Evolutionary conservation across 2,329 filamentous ascomycete species (phyloP).

Genomic region (Fusarium hainanense): DNA sequence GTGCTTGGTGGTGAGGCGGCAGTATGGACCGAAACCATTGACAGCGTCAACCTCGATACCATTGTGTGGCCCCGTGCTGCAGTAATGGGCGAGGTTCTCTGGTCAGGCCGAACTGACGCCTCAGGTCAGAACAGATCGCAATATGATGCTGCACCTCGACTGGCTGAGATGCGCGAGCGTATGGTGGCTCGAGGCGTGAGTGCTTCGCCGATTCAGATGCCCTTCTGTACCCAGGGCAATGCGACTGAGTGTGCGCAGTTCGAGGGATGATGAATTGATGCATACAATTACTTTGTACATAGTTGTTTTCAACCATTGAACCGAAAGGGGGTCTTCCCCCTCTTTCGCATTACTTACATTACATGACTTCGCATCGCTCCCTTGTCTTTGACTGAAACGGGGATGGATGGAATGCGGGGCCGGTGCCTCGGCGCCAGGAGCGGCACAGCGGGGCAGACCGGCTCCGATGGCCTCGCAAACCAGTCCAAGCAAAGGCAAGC

Average conservation of each 20-base stretch:
- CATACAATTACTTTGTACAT: slow-evolving; percentile 3
- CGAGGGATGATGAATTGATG: slow-evolving; percentile 8
- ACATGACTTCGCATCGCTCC: not conserved
- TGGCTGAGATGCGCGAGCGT: slow-evolving; percentile 81
- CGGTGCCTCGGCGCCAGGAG: slow-evolving; percentile 10
- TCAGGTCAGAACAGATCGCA: slow-evolving; percentile 76
- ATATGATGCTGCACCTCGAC: slow-evolving; percentile 73
- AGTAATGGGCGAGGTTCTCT: slow-evolving; percentile 82
- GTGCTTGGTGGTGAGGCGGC: slow-evolving; percentile 86
- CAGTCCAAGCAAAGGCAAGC: not conserved
- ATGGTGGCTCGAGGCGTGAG: slow-evolving; percentile 75
- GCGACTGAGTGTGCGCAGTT: slow-evolving; percentile 44
- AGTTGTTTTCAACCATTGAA: slow-evolving; percentile 6
- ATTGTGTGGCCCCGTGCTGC: slow-evolving; percentile 82
- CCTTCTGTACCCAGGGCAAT: slow-evolving; percentile 52
- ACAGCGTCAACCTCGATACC: slow-evolving; percentile 77
- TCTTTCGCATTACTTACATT: not conserved
- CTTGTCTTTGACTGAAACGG: not conserved
- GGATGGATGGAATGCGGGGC: slow-evolving; percentile 28
- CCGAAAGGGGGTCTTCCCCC: not conserved
- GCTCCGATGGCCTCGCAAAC: slow-evolving; percentile 1
- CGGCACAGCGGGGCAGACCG: slow-evolving; percentile 1
- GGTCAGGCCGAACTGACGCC: slow-evolving; percentile 77
- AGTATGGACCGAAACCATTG: slow-evolving; percentile 84
- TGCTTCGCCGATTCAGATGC: slow-evolving; percentile 75